These are phyloP conservation scores for Neurospora hispaniola DNA, from an alignment of 495 filamentous ascomycete species.

Conservation along the genomic window DNA sequence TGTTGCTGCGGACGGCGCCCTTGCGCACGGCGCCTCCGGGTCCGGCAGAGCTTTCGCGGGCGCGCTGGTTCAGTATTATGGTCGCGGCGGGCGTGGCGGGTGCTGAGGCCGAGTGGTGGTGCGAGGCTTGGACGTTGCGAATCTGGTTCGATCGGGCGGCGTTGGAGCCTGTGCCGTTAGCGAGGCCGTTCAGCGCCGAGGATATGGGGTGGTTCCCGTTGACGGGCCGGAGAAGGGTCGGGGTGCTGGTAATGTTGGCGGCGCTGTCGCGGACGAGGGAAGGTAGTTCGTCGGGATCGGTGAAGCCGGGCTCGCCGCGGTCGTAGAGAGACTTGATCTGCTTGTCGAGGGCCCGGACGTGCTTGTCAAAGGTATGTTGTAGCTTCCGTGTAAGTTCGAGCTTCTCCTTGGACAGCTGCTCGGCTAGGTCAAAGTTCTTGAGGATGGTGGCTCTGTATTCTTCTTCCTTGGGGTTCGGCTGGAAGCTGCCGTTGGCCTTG, in stretches of 20 bases:
- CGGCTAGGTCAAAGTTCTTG: constrained; percentile 58
- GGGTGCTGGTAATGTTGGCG: constrained; percentile 33
- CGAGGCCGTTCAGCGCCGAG: constrained; percentile 36
- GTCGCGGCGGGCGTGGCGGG: constrained; percentile 56
- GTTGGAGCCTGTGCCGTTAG: constrained; percentile 29
- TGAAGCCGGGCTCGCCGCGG: constrained; percentile 60
- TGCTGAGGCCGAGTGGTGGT: constrained; percentile 42
- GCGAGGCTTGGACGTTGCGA: constrained; percentile 29
- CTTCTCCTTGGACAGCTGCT: constrained; percentile 80
- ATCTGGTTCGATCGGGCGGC: constrained; percentile 25
- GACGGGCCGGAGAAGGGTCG: constrained; percentile 26
- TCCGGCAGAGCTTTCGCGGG: constrained; percentile 68
- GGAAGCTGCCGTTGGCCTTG: constrained; percentile 69
- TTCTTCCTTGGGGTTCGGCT: constrained; percentile 79
- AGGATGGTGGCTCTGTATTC: constrained; percentile 57
- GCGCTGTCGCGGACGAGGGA: constrained; percentile 58
- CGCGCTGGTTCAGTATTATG: constrained; percentile 46
- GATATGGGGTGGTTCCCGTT: constrained; percentile 31
- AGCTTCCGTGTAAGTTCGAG: constrained; percentile 69
- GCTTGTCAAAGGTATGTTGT: constrained; percentile 69
- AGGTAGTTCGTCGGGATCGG: constrained; percentile 64
- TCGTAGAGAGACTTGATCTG: constrained; percentile 78
- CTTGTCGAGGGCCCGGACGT: constrained; percentile 75
- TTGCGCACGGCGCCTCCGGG: constrained; percentile 47
- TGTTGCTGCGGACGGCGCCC: constrained; percentile 63